These are phyloP conservation scores for Asparagopsis taxiformis DNA, from an alignment of 31 red algal genomes.

Conservation along the genomic window DNA sequence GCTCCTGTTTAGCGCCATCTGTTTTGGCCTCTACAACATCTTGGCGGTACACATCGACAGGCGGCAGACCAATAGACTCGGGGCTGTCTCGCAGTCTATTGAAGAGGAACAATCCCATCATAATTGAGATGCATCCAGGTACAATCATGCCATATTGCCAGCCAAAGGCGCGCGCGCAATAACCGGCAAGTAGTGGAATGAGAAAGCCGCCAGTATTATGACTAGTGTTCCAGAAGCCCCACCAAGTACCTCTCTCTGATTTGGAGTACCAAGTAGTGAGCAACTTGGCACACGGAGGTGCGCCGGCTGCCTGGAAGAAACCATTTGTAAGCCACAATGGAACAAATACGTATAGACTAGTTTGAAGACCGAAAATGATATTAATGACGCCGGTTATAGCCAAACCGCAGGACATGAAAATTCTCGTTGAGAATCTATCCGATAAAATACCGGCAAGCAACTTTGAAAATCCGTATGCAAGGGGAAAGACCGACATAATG, in stretches of 20 bases:
- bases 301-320: slow-evolving; percentile 93
- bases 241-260: slow-evolving; percentile 97
- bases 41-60: slow-evolving; percentile 69
- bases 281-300: slow-evolving; percentile 95
- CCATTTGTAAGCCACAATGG: slow-evolving; percentile 92
- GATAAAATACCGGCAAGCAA: slow-evolving; percentile 84
- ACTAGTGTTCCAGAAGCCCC: slow-evolving; percentile 99
- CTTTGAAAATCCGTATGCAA: slow-evolving; percentile 98
- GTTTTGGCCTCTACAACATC: slow-evolving; percentile 17
- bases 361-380: slow-evolving; percentile 93
- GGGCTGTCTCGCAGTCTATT: slow-evolving; percentile 90
- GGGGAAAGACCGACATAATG: slow-evolving; percentile 90
- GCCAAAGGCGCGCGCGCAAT: slow-evolving; percentile 83
- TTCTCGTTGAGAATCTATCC: slow-evolving; percentile 83
- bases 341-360: slow-evolving; percentile 69
- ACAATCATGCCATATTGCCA: slow-evolving; percentile 99
- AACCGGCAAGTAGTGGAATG: slow-evolving; percentile 93
- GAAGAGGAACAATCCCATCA: slow-evolving; percentile 84
- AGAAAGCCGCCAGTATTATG: slow-evolving; percentile 98
- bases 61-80: slow-evolving; percentile 81
- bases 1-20: not conserved
- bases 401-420: slow-evolving; percentile 91
- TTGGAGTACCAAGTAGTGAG: slow-evolving; percentile 96
- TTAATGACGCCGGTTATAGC: slow-evolving; percentile 94
- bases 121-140: slow-evolving; percentile 83